Evolutionary conservation across 2,329 filamentous ascomycete species (phyloP).

Genomic region (Fusarium duplospermum): DNA sequence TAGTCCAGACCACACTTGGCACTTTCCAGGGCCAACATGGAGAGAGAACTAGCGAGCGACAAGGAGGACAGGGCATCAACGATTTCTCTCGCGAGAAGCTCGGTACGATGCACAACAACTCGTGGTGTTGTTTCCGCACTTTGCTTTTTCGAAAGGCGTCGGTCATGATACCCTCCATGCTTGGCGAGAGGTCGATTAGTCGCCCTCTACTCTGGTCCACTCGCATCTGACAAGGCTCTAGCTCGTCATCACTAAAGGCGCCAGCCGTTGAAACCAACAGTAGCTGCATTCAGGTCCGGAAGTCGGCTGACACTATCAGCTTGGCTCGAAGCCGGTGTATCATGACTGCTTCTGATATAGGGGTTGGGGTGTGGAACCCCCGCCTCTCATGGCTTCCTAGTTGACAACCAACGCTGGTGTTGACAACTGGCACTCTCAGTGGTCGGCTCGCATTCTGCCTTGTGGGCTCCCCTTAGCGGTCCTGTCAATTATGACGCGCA

Average conservation of each 20-base stretch:
- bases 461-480: neutral
- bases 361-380: neutral
- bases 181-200: neutral
- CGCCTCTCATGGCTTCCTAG: neutral
- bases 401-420: neutral
- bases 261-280: neutral
- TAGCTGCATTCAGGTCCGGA: neutral
- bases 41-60: neutral
- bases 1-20: neutral
- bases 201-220: neutral
- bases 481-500: neutral
- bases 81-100: neutral
- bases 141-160: constrained; percentile 8
- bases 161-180: constrained; percentile 2
- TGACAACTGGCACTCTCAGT: neutral
- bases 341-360: constrained; percentile 1
- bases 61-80: neutral
- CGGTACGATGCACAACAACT: neutral
- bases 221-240: neutral
- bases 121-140: constrained; percentile 9
- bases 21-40: neutral
- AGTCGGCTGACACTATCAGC: neutral
- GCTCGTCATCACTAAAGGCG: neutral
- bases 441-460: neutral
- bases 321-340: neutral